Percentiles rank a stretch among this genome's conserved stretches.
Evolutionary conservation across 2,329 filamentous ascomycete species (phyloP).

Genomic region (Nemania sp.): DNA sequence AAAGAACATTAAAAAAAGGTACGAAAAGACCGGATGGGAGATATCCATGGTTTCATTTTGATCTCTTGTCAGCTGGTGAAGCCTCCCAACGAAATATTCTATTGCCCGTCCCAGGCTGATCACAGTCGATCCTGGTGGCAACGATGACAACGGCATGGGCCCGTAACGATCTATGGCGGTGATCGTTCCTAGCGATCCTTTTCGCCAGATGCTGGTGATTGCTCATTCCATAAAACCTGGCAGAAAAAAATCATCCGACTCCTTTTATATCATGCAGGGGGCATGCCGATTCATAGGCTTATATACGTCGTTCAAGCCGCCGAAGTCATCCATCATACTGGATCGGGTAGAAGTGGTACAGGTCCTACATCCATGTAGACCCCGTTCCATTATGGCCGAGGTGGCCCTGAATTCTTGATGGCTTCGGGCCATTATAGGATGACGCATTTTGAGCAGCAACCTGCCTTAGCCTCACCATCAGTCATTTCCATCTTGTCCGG

Average conservation of each 20-base stretch:
- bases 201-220: conserved; percentile 39
- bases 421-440: conserved; percentile 68
- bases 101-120: conserved; percentile 29
- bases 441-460: conserved; percentile 85
- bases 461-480: conserved; percentile 67
- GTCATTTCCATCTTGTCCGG: conserved; percentile 79
- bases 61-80: conserved; percentile 30
- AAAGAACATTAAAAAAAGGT: conserved; percentile 41
- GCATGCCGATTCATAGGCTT: conserved; percentile 37
- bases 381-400: conserved; percentile 26
- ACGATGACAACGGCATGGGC: conserved; percentile 31
- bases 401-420: conserved; percentile 18
- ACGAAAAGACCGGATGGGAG: conserved; percentile 41
- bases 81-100: conserved; percentile 35
- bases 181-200: conserved; percentile 28
- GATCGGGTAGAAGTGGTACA: conserved; percentile 31
- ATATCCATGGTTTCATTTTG: conserved; percentile 37
- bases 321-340: conserved; percentile 33
- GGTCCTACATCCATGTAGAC: conserved; percentile 27
- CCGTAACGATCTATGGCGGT: conserved; percentile 25
- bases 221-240: conserved; percentile 36
- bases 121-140: conserved; percentile 28
- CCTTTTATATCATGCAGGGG: conserved; percentile 40
- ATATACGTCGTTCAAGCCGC: conserved; percentile 37
- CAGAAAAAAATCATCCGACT: conserved; percentile 38